Conservation (phyloP, 2,329 filamentous ascomycete genomes). For the Dactylonectria macrodidyma region DNA sequence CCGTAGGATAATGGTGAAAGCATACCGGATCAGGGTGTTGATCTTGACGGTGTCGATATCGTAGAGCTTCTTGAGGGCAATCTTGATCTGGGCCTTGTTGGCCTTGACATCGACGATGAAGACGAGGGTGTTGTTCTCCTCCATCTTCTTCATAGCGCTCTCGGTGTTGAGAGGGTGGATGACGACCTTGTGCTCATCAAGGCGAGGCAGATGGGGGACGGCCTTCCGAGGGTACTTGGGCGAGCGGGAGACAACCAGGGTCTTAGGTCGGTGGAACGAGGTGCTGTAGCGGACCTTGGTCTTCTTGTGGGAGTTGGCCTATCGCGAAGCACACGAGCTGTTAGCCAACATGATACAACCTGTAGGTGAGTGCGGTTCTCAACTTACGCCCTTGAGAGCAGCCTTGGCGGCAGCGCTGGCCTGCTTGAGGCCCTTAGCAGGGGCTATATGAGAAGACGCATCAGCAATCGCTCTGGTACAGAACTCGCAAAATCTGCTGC, state of each 20-base stretch:
- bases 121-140: conserved; percentile 99
- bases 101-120: conserved; percentile 98
- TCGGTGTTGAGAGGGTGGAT: conserved; percentile 99
- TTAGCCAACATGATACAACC: conserved; percentile 17
- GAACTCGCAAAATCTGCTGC: conserved; percentile 85
- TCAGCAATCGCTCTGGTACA: conserved; percentile 80
- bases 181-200: conserved; percentile 98
- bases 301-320: conserved; percentile 81
- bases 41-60: conserved; percentile 99
- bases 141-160: conserved; percentile 99
- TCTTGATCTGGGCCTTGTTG: conserved; percentile 99
- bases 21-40: conserved; percentile 98
- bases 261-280: conserved; percentile 98
- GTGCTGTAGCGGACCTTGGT: conserved; percentile 93
- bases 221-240: conserved; percentile 99
- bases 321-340: conserved; percentile 6
- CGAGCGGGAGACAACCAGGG: conserved; percentile 87
- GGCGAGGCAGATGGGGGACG: conserved; percentile 88
- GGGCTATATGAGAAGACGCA: conserved; percentile 71
- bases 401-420: conserved; percentile 96
- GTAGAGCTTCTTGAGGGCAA: conserved; percentile 98
- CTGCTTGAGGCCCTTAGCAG: conserved; percentile 81
- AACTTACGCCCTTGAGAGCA: conserved; percentile 93
- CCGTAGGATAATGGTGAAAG: conserved; percentile 18
- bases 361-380: conserved; percentile 13